Base-by-base conservation (phyloP, 495 filamentous ascomycete species). In the Ascodesmis nigricans region DNA sequence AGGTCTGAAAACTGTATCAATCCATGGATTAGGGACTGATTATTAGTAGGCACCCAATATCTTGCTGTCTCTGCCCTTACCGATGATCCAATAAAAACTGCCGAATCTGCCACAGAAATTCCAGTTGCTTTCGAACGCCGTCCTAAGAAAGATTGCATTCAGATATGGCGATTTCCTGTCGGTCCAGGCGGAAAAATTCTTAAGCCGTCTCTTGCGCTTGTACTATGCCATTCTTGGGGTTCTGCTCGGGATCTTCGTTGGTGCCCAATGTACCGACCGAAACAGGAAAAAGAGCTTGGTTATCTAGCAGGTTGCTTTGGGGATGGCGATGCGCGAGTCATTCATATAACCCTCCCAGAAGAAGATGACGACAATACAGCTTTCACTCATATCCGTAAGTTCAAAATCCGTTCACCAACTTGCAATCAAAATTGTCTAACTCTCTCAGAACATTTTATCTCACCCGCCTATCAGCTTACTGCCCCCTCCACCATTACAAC, bases 141-240 rank as follows among this genome's bases (percentile, higher is more conserved):
- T 1, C 37, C 48, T 2, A 43, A 33, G 2, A 44, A 49, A 1
- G 40, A 43, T 0, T 40, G 43, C 7, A 51, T 52, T 19, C 48
- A 52, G n/a, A 41, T 52, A 13, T 52, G 48, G 48, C 47, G 48
- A 14, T 46, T 52, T 40, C 10, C 41, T 14, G 27, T 38, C 49
- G 19, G 64, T 66, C 43, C 43, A 23, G 13, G 29, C 2, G 36
- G 23, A 4, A 30, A 41, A 21, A n/a, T n/a, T n/a, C n/a, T n/a
- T n/a, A 23, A 41, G 2, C 48, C 48, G 6, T 41, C 33, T 0
- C 40, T 52, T 11, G 36, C 44, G 2, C 45, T 64, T n/a, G 58
- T 64, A 2, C 40, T 75, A 13, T 76, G 71, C 44, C 64, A 65
- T 2, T 57, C 70, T 4, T 78, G 73, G 70, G 74, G 71, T 3